These are phyloP conservation scores for Apiospora saccharicola DNA, from an alignment of 2,329 filamentous ascomycete genomes.

Conservation along the genomic window DNA sequence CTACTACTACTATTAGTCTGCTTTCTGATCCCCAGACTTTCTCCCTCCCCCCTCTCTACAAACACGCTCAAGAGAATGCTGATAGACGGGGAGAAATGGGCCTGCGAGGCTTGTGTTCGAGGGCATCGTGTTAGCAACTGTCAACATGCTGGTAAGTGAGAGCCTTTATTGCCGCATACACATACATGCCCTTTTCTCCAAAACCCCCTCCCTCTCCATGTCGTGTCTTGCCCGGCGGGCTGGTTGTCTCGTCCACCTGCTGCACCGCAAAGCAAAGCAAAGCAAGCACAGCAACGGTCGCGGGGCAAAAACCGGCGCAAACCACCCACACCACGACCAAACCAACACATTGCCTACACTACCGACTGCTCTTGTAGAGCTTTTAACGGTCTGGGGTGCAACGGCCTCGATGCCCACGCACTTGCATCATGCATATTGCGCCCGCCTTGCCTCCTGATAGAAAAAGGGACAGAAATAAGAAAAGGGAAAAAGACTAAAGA, in stretches of 20 bases:
- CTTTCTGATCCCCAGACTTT: conserved; percentile 21
- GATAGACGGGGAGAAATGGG: conserved; percentile 96
- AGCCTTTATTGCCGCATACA: conserved; percentile 24
- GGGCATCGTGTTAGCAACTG: conserved; percentile 99
- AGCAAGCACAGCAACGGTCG: conserved; percentile 15
- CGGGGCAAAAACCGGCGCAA: conserved; percentile 13
- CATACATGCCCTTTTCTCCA: conserved; percentile 26
- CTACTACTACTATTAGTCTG: conserved; percentile 17
- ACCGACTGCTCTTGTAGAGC: conserved; percentile 4
- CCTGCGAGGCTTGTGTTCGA: conserved; percentile 97
- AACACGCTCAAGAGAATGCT: conserved; percentile 62
- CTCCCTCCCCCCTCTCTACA: conserved; percentile 19
- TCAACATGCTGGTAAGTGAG: conserved; percentile 85
- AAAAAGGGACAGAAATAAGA: not conserved
- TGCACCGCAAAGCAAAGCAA: not conserved
- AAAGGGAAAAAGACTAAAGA: not conserved
- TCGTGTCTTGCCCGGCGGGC: conserved; percentile 17
- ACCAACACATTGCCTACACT: not conserved
- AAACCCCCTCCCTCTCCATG: conserved; percentile 25
- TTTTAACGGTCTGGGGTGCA: conserved; percentile 8
- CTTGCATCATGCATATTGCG: not conserved
- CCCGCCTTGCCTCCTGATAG: not conserved
- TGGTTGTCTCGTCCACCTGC: conserved; percentile 1
- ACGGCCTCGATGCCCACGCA: conserved; percentile 11
- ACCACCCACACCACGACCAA: conserved; percentile 18